A percentile compares a stretch with the other conserved stretches of the same genome.
Conservation (phyloP, 2,329 filamentous ascomycete genomes). For the Colletotrichum chlorophyti region DNA sequence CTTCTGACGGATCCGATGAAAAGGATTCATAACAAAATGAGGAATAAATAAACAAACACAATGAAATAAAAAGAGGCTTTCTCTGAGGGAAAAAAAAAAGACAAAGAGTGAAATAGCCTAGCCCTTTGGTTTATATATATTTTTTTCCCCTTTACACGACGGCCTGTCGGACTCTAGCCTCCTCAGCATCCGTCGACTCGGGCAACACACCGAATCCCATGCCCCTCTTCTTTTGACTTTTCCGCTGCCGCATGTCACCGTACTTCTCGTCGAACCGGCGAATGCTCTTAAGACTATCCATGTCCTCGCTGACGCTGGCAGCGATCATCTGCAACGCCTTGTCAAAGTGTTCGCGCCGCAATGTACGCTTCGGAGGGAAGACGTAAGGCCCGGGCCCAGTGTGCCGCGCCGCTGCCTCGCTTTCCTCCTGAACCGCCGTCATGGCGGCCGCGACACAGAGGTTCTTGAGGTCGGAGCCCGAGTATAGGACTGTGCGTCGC, state of each 20-base stretch:
- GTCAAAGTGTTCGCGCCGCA: conserved; percentile 79
- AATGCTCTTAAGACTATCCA: conserved; percentile 84
- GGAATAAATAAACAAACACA: no score
- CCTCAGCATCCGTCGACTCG: conserved; percentile 47
- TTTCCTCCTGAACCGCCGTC: conserved; percentile 80
- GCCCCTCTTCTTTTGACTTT: conserved; percentile 57
- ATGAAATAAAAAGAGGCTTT: no score
- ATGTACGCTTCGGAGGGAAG: conserved; percentile 72
- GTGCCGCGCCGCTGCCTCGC: conserved; percentile 44
- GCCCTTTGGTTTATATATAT: background rate
- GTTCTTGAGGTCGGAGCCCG: conserved; percentile 85
- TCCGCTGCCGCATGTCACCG: conserved; percentile 70
- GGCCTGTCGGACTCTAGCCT: conserved; percentile 49
- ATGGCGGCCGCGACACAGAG: conserved; percentile 81
- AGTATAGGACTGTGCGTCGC: conserved; percentile 76
- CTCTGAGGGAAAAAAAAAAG: background rate
- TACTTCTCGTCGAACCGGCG: conserved; percentile 96
- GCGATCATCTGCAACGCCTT: conserved; percentile 87
- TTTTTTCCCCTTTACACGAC: conserved; percentile 3
- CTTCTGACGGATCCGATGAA: no score
- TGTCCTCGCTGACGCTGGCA: conserved; percentile 92
- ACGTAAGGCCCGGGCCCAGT: conserved; percentile 52
- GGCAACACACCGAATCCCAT: conserved; percentile 66
- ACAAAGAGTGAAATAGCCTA: background rate
- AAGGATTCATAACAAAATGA: no score